A percentile compares a stretch with the other conserved stretches of the same genome.
Conservation (phyloP, 1,284 basidiomycete genomes). For the Papiliotrema laurentii region DNA sequence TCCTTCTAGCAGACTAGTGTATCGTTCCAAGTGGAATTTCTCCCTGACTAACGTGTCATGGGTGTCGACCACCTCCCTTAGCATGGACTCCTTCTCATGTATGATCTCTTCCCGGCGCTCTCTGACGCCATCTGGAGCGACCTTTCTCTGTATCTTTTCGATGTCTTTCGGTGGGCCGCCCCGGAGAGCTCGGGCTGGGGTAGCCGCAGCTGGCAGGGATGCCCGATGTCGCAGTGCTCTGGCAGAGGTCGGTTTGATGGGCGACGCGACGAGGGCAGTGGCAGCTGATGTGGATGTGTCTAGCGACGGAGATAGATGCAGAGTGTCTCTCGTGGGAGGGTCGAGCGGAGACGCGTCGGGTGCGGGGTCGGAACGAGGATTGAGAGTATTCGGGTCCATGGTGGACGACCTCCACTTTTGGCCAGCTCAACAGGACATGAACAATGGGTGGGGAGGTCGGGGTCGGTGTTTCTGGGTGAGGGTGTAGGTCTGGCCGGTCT, state of each 20-base stretch:
- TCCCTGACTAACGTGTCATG: constrained; percentile 80
- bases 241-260: not conserved
- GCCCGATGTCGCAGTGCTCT: not conserved
- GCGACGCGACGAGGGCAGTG: not conserved
- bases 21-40: constrained; percentile 77
- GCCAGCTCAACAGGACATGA: not conserved
- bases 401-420: constrained; percentile 33
- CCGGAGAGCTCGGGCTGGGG: not conserved
- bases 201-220: not conserved
- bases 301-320: too few species aligned
- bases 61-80: constrained; percentile 59
- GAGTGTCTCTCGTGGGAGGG: not conserved
- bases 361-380: not conserved
- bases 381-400: constrained; percentile 7
- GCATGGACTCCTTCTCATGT: constrained; percentile 56
- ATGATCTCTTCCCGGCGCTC: constrained; percentile 51
- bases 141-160: constrained; percentile 16
- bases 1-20: constrained; percentile 60
- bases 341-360: not conserved
- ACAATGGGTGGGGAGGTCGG: too few species aligned
- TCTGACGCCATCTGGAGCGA: constrained; percentile 24
- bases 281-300: not conserved
- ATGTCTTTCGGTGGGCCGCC: constrained; percentile 16
- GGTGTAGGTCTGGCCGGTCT: too few species aligned
- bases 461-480: too few species aligned